Percentiles rank a stretch among this genome's conserved stretches.
These are phyloP conservation scores for Streptanthus diversifolius DNA, from an alignment of 345 rosid genomes.

Conservation along the genomic window DNA sequence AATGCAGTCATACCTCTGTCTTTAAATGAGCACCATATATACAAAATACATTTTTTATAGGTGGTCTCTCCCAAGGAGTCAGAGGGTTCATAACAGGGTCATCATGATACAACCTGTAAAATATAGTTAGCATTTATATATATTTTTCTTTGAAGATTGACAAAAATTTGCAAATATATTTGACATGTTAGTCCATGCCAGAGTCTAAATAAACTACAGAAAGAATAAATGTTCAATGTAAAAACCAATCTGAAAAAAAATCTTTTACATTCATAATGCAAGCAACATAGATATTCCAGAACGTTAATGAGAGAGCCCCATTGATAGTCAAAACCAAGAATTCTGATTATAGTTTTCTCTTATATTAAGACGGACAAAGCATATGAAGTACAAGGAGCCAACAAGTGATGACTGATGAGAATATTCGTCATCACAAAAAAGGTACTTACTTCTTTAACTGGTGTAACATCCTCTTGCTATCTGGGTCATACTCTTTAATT, in stretches of 20 bases:
- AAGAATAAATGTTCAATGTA: not conserved
- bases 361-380: not conserved
- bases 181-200: not conserved
- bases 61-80: slow-evolving; percentile 98
- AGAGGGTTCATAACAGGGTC: slow-evolving; percentile 94
- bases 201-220: not conserved
- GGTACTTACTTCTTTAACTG: slow-evolving; percentile 66
- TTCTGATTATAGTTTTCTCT: not conserved
- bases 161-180: not conserved
- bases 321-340: not conserved
- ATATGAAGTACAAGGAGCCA: slow-evolving; percentile 9
- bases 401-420: not conserved
- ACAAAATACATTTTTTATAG: slow-evolving; percentile 90
- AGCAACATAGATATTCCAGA: not conserved
- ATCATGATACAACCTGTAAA: slow-evolving; percentile 74
- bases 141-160: not conserved
- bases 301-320: not conserved
- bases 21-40: slow-evolving; percentile 81
- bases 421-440: not conserved
- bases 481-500: slow-evolving; percentile 91
- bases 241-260: not conserved
- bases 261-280: not conserved
- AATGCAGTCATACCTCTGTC: slow-evolving; percentile 73
- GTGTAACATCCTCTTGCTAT: slow-evolving; percentile 77
- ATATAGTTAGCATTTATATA: not conserved